A percentile compares a stretch with the other conserved stretches of the same genome.
These are phyloP conservation scores for Euphrasia arctica DNA, from an alignment of 305 asterid genomes.

Conservation along the genomic window DNA sequence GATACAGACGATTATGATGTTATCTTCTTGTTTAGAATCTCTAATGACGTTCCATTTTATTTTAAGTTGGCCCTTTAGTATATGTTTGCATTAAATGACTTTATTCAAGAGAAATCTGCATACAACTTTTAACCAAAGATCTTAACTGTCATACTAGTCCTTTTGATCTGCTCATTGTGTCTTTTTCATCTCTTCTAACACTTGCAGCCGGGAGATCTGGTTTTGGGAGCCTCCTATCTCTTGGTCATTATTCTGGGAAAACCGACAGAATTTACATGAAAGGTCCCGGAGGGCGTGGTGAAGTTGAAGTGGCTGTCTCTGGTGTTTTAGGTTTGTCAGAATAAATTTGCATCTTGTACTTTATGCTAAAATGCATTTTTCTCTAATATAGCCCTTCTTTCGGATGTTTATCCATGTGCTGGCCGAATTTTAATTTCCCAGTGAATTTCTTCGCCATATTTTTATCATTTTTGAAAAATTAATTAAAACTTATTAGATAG, in stretches of 20 bases:
- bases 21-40: background rate
- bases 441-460: too few relatives aligned
- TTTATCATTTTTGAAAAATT: too few relatives aligned
- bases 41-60: background rate
- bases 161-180: slow-evolving; percentile 4
- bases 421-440: too few relatives aligned
- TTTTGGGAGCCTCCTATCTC: slow-evolving; percentile 90
- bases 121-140: background rate
- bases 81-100: background rate
- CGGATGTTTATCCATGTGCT: too few relatives aligned
- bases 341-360: slow-evolving; percentile 16
- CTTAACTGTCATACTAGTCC: slow-evolving; percentile 1
- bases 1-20: background rate
- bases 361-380: background rate
- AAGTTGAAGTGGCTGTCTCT: slow-evolving; percentile 98
- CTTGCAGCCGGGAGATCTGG: slow-evolving; percentile 87
- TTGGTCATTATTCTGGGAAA: slow-evolving; percentile 82
- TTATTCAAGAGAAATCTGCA: background rate
- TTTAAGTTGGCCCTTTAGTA: background rate
- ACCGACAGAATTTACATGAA: slow-evolving; percentile 88
- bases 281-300: slow-evolving; percentile 99
- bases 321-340: slow-evolving; percentile 72
- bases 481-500: background rate
- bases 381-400: too few relatives aligned
- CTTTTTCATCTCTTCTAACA: slow-evolving; percentile 10